Base-by-base conservation (phyloP, 2,329 filamentous ascomycete species). In the Talaromyces sp. region DNA sequence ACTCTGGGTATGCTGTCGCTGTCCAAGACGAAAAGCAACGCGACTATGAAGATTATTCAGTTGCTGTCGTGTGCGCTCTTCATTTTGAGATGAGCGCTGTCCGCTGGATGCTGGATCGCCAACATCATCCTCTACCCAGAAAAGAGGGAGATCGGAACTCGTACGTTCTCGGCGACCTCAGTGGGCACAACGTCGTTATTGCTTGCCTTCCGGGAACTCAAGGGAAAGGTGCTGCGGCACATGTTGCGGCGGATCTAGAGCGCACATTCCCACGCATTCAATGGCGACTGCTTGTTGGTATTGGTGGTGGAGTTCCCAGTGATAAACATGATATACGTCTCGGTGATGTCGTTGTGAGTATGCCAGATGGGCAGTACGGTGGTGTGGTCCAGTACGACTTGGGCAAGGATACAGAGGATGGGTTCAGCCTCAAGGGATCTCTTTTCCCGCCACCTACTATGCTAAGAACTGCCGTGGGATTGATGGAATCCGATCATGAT, bases 381-480 rank as follows among this genome's bases (percentile, higher is more conserved):
- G 69, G 69, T 2, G 65, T 70, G 13, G 61, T 70, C 10, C 68
- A 72, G 51, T 69, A 67, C 53, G 69, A 70, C 40, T 53, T 63
- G n/a, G 64, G 67, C 2, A 70, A 70, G 58, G 8, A 65, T 1
- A 53, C 28, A 11, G 58, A 64, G 19, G 65, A 64, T 31, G 11
- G 59, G 3, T 62, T 69, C 4, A 50, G 62, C 21, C 59, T 48
- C 5, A 71, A 63, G 15, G 65, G 65, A 10, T 48, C 45, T 1
- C 53, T 66, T 2, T 62, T 64, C 17, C 53, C 50, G 5, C 64
- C 41, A 41, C 57, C 51, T 28, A 19, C 22, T 5, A 22, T 60
- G 3, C 60, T 63, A 15, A 39, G 22, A 17, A 51, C n/a, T 35
- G 35, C 45, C 52, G 54, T 61, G 36, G 37, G 17, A 19, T 48